A percentile compares a stretch with the other conserved stretches of the same genome.
phyloP scores from a whole-genome alignment of 176 grass and related monocot species.

The Oropetium thomaeum region DNA sequence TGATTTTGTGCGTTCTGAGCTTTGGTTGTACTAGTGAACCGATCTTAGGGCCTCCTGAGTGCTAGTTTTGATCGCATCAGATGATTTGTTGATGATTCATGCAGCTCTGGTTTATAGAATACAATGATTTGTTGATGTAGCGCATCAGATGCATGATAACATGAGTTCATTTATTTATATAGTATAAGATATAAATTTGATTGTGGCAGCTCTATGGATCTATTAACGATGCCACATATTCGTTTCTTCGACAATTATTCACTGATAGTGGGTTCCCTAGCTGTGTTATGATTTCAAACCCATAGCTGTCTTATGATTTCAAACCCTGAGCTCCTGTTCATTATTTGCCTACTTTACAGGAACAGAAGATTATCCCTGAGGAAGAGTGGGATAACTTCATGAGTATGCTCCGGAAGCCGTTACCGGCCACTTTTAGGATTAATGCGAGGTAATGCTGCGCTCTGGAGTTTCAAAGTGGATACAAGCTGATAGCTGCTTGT shows the following conservation, averaged over 20 bases:
- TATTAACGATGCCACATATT: background rate
- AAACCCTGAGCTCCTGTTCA: background rate
- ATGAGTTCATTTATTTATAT: background rate
- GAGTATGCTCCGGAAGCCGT: constrained; percentile 61
- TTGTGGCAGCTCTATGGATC: background rate
- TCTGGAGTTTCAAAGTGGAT: background rate
- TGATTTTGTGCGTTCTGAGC: background rate
- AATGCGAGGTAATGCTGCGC: constrained; percentile 65
- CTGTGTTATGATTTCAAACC: background rate
- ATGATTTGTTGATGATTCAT: too few relatives aligned
- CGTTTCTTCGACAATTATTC: background rate
- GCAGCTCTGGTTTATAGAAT: background rate
- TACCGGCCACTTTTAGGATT: constrained; percentile 87
- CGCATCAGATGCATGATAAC: background rate
- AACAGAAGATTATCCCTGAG: constrained; percentile 63
- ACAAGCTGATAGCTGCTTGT: background rate
- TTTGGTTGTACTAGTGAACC: background rate
- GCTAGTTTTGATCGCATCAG: background rate
- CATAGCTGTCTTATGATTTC: background rate
- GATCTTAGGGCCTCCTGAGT: too few relatives aligned
- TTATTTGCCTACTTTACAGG: constrained; percentile 41
- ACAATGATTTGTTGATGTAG: background rate
- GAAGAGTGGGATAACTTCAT: constrained; percentile 87
- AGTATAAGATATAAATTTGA: background rate
- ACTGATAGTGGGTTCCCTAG: background rate